A percentile compares a stretch with the other conserved stretches of the same genome.
Conservation (phyloP, 768 basidiomycete genomes). For the Trametes sanguinea region DNA sequence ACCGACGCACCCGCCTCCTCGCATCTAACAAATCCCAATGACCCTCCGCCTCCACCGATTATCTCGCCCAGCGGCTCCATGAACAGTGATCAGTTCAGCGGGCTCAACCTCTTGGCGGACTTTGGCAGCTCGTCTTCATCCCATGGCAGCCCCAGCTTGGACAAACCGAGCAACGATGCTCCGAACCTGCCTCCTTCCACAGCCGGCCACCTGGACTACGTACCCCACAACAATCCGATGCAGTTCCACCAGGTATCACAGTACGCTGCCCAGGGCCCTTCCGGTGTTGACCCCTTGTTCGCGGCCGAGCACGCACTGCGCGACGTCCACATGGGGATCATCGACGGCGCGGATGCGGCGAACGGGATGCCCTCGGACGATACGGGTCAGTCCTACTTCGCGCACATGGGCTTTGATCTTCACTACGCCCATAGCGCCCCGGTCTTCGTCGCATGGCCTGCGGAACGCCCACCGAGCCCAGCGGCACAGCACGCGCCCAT, state of each 20-base stretch:
- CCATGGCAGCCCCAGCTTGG: background rate
- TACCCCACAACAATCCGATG: background rate
- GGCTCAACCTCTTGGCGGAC: background rate
- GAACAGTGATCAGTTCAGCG: background rate
- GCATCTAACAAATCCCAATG: background rate
- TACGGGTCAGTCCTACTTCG: background rate
- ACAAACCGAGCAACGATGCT: background rate
- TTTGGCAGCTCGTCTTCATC: background rate
- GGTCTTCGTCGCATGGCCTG: too few relatives aligned
- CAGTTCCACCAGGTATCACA: constrained; percentile 4
- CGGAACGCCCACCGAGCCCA: too few relatives aligned
- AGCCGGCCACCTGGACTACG: background rate
- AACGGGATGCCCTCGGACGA: background rate
- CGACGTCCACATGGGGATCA: background rate
- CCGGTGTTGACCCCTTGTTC: constrained; percentile 4
- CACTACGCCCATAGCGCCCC: background rate
- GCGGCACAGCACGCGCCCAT: background rate
- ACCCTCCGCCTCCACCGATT: background rate
- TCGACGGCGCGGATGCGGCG: background rate
- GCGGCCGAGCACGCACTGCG: constrained; percentile 3
- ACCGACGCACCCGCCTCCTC: too few relatives aligned
- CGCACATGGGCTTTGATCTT: background rate
- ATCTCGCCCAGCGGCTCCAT: background rate
- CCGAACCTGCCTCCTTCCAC: background rate
- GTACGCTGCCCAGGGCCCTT: background rate